Conservation (phyloP, 192 early-diverging fungal species). For the Coemansia nantahalensis region DNA sequence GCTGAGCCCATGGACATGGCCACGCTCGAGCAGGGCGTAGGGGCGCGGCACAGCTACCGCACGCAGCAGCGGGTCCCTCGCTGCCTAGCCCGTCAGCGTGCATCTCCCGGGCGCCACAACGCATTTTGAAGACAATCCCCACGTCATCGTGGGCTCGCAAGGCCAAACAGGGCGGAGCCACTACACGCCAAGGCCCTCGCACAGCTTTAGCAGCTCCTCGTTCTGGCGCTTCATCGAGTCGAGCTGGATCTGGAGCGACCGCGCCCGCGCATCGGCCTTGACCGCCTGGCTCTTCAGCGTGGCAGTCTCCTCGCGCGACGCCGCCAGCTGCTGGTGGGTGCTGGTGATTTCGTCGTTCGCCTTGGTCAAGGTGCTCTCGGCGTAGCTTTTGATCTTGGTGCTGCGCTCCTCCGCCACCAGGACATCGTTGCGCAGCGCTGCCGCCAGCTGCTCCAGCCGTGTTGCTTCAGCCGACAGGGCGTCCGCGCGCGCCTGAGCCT, state of each 20-base stretch:
- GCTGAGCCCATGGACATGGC: no score
- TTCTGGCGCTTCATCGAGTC: slow-evolving; percentile 39
- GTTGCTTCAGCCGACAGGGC: slow-evolving; percentile 14
- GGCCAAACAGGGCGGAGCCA: not conserved
- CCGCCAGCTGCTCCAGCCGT: slow-evolving; percentile 21
- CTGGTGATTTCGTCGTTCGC: slow-evolving; percentile 40
- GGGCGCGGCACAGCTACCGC: no score
- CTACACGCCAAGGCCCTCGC: slow-evolving; percentile 8
- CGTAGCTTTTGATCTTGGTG: slow-evolving; percentile 28
- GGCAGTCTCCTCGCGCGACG: slow-evolving; percentile 8
- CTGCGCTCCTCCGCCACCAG: slow-evolving; percentile 39
- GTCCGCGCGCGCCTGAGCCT: slow-evolving; percentile 10
- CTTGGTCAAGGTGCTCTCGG: slow-evolving; percentile 29
- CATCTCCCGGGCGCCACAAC: no score
- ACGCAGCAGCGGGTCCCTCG: no score
- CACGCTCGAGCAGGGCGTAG: no score
- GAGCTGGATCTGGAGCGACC: slow-evolving; percentile 36
- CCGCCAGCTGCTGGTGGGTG: slow-evolving; percentile 2
- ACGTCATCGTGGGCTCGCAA: no score
- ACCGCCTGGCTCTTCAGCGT: slow-evolving; percentile 2
- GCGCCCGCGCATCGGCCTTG: slow-evolving; percentile 22
- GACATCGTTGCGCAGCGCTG: slow-evolving; percentile 18
- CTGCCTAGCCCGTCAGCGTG: no score
- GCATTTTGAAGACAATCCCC: no score
- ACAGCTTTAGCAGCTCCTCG: slow-evolving; percentile 37